A percentile compares a stretch with the other conserved stretches of the same genome.
phyloP scores from a whole-genome alignment of 257 asterid species.

The Leptodermis oblonga region DNA sequence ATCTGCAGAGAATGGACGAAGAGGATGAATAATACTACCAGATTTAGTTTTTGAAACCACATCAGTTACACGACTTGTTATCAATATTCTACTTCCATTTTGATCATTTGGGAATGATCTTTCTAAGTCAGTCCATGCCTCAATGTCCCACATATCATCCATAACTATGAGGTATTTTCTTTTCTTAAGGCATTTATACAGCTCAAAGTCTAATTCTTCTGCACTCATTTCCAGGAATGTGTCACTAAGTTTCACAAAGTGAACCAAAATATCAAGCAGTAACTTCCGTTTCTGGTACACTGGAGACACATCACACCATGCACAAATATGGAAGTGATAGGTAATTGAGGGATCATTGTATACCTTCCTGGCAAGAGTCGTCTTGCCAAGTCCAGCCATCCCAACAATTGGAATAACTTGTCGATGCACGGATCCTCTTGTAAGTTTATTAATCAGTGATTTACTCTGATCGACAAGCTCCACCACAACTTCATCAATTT shows the following conservation, averaged over 20 bases:
- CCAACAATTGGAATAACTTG: conserved; percentile 6
- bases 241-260: not conserved
- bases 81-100: conserved; percentile 20
- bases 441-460: not conserved
- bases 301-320: conserved; percentile 10
- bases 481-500: not conserved
- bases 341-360: not conserved
- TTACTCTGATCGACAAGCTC: not conserved
- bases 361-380: conserved; percentile 15
- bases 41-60: not conserved
- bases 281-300: not conserved
- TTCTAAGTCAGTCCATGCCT: conserved; percentile 4
- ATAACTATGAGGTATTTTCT: conserved; percentile 17
- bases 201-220: not conserved
- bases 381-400: conserved; percentile 20
- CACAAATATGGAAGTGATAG: conserved; percentile 9
- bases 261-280: not conserved
- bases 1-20: not conserved
- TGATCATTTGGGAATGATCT: conserved; percentile 12
- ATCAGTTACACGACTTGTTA: conserved; percentile 13
- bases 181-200: not conserved
- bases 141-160: conserved; percentile 20
- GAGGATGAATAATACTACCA: not conserved
- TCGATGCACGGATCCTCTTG: not conserved
- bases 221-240: not conserved